Evolutionary conservation across 106 monocot species (phyloP), one percentile per base, ranked within the genome.

Genomic region (Cymbidium sinense): DNA sequence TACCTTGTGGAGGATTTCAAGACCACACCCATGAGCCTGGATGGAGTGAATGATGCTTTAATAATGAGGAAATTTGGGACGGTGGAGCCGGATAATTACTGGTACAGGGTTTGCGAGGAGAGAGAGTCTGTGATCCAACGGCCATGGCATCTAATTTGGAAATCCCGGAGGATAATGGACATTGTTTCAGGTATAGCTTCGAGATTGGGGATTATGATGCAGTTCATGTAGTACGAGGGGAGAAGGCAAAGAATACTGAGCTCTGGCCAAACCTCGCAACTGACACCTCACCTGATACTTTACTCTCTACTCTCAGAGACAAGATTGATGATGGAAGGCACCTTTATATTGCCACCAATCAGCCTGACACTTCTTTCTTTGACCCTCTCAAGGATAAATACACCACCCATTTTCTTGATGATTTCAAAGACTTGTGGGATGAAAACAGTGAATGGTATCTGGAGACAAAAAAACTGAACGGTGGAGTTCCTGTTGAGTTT

Each of bases 81-180:
- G 0, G 91, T 96, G 15, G 93, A 96, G 84, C 96, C 96, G 0
- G 96, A 93, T 33, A 96, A 96, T 69, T 96, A 93, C 70, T 96
- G 96, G 96, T 96, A 96, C 81, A 67, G 86, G 51, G 96, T 96
- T 9, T 96, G 96, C 27, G 93, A 96, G 70, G 93, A 96, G 83
- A 88, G 84, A 0, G 89, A 93, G 76, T 81, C 88, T 1, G 79
- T 88, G 39, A 88, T 96, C 55, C 91, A 82, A 69, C 78, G 91
- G 1, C 93, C 93, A 13, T 91, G 91, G 93, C 74, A 91, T 34
- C 83, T 89, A 4, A 75, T 96, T 28, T 91, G 93, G 89, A 89
- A 89, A 70, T 93, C 96, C 2, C 82, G 84, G n/a, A 77, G 93
- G 15, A 77, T 96, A 79, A 79, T 93, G 79, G 91, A 93, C 64